Base-by-base conservation (phyloP, 306 rosid genomes). In the Sechiopsis laciniata region DNA sequence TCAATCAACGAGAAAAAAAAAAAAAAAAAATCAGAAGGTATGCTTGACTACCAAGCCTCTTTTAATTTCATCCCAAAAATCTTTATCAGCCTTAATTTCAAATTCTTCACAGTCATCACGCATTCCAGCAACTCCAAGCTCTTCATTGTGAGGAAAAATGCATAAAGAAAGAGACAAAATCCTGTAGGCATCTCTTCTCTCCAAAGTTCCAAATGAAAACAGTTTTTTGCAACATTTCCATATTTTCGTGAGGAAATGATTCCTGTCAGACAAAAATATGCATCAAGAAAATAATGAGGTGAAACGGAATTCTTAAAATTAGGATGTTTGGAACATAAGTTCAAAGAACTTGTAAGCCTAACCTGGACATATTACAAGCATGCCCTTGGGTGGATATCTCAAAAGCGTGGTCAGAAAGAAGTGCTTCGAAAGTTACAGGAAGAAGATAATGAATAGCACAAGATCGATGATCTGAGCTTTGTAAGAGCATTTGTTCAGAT, bases 131-230 rank as follows among this genome's bases (percentile, higher is more conserved):
- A 79, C 83, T 78, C 76, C 82, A 79, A 35, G 57, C 79, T 86
- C 89, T 82, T 87, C 84, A 55, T 50, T 46, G 54, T 58, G 75
- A 76, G 83, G 77, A 60, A 87, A 83, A 86, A 83, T 82, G 74
- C 96, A 84, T 54, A 90, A 84, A 85, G 75, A 86, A 86, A 92
- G 42, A 77, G 96, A 92, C 65, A 92, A 88, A 37, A 87, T 78
- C 80, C 84, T 80, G 81, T 83, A 92, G 69, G 91, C 97, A 81
- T 90, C 95, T 83, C 95, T 85, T 85, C 95, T 89, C 86, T 89
- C 95, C 72, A 84, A 74, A 64, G 89, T 77, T 75, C 97, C 97
- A 72, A 68, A 78, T 46, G 91, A 83, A 89, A 90, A 88, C 71
- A 92, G 80, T 76, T 84, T 83, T 79, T 65, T 71, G 85, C 96